A percentile compares a stretch with the other conserved stretches of the same genome.
These are phyloP conservation scores for Suhomyces vadensis DNA, from an alignment of 805 yeast genomes.

Conservation along the genomic window DNA sequence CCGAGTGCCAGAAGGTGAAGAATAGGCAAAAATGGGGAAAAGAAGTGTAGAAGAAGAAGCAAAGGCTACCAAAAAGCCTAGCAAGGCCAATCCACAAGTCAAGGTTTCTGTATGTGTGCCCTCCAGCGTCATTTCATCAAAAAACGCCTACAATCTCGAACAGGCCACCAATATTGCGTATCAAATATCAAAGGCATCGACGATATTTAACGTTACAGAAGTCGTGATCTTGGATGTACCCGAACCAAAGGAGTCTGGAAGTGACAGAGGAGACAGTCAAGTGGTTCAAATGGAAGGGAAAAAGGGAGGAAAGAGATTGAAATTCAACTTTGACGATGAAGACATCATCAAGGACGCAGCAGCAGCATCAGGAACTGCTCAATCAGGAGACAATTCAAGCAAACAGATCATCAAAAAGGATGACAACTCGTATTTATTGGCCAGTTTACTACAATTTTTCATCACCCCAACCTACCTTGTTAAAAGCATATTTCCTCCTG, in stretches of 20 bases:
- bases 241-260: slow-evolving; percentile 11
- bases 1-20: neutral
- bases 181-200: slow-evolving; percentile 76
- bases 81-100: slow-evolving; percentile 21
- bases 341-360: slow-evolving; percentile 21
- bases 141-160: slow-evolving; percentile 63
- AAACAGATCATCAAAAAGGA: slow-evolving; percentile 16
- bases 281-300: slow-evolving; percentile 24
- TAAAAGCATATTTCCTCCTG: slow-evolving; percentile 53
- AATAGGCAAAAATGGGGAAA: slow-evolving; percentile 17
- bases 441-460: slow-evolving; percentile 72
- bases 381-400: slow-evolving; percentile 9
- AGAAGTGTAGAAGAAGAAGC: slow-evolving; percentile 19
- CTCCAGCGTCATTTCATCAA: slow-evolving; percentile 54
- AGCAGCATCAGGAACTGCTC: slow-evolving; percentile 11
- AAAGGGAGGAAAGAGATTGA: slow-evolving; percentile 30
- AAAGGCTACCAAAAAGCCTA: slow-evolving; percentile 32
- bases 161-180: slow-evolving; percentile 75
- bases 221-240: slow-evolving; percentile 66
- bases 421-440: slow-evolving; percentile 54
- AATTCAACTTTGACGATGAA: slow-evolving; percentile 31
- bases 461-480: slow-evolving; percentile 83
- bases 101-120: slow-evolving; percentile 72
- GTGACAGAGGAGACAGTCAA: slow-evolving; percentile 24
- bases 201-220: slow-evolving; percentile 70